A percentile compares a stretch with the other conserved stretches of the same genome.
These are phyloP conservation scores for Neurospora africana DNA, from an alignment of 495 filamentous ascomycete genomes.

Conservation along the genomic window DNA sequence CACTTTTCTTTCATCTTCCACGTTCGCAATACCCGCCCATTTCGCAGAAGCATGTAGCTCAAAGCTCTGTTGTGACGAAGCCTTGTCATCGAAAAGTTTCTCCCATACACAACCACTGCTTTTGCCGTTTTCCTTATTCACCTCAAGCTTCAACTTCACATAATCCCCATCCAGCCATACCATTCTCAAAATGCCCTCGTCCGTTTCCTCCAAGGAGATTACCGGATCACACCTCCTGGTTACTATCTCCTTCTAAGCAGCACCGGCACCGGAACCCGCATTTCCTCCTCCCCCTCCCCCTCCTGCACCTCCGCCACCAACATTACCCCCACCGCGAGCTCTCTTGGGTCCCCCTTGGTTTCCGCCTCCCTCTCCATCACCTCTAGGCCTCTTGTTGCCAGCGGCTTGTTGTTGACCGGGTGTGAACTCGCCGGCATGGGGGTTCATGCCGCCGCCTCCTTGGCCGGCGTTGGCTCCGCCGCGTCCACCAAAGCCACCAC, in stretches of 20 bases:
- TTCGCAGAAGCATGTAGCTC: background rate
- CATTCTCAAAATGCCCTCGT: background rate
- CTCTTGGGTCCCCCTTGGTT: constrained; percentile 10
- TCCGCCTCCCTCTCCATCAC: constrained; percentile 5
- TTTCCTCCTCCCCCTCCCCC: background rate
- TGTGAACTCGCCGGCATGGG: constrained; percentile 20
- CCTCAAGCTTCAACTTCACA: background rate
- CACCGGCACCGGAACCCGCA: background rate
- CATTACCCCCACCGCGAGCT: constrained; percentile 7
- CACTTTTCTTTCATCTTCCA: background rate
- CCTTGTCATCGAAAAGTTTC: background rate
- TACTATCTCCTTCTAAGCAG: background rate
- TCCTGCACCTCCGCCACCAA: background rate
- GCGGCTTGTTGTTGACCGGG: constrained; percentile 8
- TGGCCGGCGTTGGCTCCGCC: constrained; percentile 3
- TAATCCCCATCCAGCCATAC: background rate
- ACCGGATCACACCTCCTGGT: background rate
- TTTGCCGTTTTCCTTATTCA: background rate
- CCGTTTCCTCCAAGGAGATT: background rate
- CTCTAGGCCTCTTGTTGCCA: constrained; percentile 21
- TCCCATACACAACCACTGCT: background rate
- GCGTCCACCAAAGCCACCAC: constrained; percentile 16
- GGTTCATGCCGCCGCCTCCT: constrained; percentile 15
- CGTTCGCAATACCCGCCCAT: background rate
- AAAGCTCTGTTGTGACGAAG: background rate